Base-by-base conservation (phyloP, 768 basidiomycete genomes). In the Chlorophyllum brunneum region DNA sequence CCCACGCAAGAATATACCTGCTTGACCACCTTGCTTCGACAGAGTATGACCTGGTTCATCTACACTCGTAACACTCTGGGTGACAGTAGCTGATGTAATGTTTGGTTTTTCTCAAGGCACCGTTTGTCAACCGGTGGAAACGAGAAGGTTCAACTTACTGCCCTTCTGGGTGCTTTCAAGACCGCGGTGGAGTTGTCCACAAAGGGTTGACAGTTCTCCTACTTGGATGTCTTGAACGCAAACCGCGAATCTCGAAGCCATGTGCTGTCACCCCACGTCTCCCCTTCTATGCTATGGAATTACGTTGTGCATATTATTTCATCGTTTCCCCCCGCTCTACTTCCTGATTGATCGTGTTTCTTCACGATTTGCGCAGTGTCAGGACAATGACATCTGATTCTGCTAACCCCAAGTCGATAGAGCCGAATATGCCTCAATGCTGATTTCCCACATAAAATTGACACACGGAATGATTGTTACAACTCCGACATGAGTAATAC, bases 141-240 rank as follows among this genome's bases (percentile, higher is more conserved):
- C 58, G 97, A 99, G 68, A 98, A 93, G 63, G 83, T 99, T 48
- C 97, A 98, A 63, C 65, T 98, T 46, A 92, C 92, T 5, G 93
- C 93, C 0, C 68, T 99, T 55, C 72, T 98, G 3, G 94, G 89
- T 3, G 88, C 88, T 4, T 95, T 98, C 75, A 99, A 99, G 68
- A 87, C 90, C 56, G 83, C 91, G 0, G 89, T 97, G 5, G 92
- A 95, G 63, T 63, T 92, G 41, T 78, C 84, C 23, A 70, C 79
- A 15, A 83, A 78, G 18, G 51, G 39, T 40, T 55, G 43, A 55
- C 22, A 36, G 9, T 29, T 34, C 44, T 40, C 16, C 29, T 30
- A 33, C 39, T n/a, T 22, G 26, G 10, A 45, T 29, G 26, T 43
- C 36, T 45, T 51, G 36, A 31, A 33, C 43, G 27, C 38, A 20